Percentiles rank a stretch among this genome's conserved stretches.
Evolutionary conservation across 78 protist genomes (phyloP).

Genomic region (Dictyostelium discoideum): DNA sequence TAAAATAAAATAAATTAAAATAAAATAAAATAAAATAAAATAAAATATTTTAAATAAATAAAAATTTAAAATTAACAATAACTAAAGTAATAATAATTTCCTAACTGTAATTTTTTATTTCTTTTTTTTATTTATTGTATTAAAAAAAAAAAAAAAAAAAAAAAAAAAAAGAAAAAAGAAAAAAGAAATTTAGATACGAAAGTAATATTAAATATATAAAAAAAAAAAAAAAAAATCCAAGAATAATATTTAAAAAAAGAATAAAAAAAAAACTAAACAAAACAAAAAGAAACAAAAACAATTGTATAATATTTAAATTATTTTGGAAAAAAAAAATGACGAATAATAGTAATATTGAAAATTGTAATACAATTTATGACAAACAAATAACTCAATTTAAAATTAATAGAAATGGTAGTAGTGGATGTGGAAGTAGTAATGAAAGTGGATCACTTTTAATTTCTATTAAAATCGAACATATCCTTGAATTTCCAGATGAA

Average conservation of each 20-base stretch:
- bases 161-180: too few relatives aligned
- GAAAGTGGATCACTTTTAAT: not conserved
- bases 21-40: too few relatives aligned
- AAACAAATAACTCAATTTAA: not conserved
- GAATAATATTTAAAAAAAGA: not conserved
- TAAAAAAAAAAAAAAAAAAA: too few relatives aligned
- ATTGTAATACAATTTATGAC: not conserved
- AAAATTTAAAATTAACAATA: not conserved
- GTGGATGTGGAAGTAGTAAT: not conserved
- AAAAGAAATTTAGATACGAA: too few relatives aligned
- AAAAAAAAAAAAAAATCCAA: not conserved
- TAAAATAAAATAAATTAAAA: too few relatives aligned
- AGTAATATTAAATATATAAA: not conserved
- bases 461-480: not conserved
- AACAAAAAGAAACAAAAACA: not conserved
- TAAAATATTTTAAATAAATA: too few relatives aligned
- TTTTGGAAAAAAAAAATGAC: not conserved
- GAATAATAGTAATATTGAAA: not conserved
- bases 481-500: slow-evolving; percentile 51
- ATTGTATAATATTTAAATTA: not conserved
- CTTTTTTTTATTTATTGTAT: not conserved
- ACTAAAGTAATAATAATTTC: not conserved
- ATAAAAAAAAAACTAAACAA: not conserved
- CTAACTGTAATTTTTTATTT: not conserved
- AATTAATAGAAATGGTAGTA: not conserved